These are phyloP conservation scores for Aeschynomene evenia DNA, from an alignment of 306 rosid genomes.

Conservation along the genomic window DNA sequence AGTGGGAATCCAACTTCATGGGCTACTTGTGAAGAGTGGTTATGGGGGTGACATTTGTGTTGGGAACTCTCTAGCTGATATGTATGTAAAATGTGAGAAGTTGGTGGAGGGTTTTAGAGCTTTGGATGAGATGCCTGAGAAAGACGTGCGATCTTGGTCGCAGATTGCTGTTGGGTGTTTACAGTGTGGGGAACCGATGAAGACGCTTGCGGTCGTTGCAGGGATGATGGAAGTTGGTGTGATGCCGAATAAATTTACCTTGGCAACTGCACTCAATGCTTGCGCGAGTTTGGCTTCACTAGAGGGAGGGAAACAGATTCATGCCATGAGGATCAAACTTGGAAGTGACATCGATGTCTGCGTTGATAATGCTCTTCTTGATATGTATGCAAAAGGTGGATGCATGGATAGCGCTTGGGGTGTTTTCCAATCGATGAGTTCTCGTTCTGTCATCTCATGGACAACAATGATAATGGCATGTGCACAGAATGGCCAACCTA, in stretches of 20 bases:
- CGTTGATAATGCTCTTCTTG: conserved; percentile 76
- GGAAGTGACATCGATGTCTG: conserved; percentile 62
- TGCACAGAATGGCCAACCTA: conserved; percentile 62
- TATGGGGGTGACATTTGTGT: conserved; percentile 61
- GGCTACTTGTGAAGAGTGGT: conserved; percentile 58
- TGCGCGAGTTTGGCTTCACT: conserved; percentile 63
- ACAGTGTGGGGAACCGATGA: conserved; percentile 57
- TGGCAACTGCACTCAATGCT: conserved; percentile 68
- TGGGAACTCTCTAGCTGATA: conserved; percentile 63
- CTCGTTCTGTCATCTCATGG: conserved; percentile 67
- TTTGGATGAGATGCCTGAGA: conserved; percentile 59
- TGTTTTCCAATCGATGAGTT: conserved; percentile 49
- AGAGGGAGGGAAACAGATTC: conserved; percentile 71
- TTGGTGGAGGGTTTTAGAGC: conserved; percentile 60
- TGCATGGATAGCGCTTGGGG: conserved; percentile 53
- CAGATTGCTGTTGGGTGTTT: conserved; percentile 73
- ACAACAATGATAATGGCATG: conserved; percentile 79
- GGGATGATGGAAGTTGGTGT: conserved; percentile 49
- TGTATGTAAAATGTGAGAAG: conserved; percentile 60
- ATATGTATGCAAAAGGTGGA: conserved; percentile 87
- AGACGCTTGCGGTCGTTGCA: conserved; percentile 49
- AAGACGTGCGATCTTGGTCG: conserved; percentile 77
- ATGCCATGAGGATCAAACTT: conserved; percentile 67
- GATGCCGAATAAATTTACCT: conserved; percentile 64
- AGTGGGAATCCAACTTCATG: conserved; percentile 68